A percentile compares a stretch with the other conserved stretches of the same genome.
These are phyloP conservation scores for Cryptosporidium meleagridis DNA, from an alignment of 169 alveolate species.

Conservation along the genomic window DNA sequence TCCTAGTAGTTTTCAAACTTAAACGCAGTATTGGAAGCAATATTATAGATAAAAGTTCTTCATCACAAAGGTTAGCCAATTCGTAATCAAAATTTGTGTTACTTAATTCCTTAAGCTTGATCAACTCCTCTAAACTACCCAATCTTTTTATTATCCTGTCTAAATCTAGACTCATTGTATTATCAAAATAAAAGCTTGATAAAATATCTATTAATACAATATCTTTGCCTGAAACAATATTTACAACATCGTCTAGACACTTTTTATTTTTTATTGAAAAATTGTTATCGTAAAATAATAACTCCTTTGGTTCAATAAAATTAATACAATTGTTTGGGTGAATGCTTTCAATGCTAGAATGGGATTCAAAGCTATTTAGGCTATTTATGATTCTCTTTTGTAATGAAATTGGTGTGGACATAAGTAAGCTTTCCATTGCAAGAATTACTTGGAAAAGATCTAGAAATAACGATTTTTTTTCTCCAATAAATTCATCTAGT, in stretches of 20 bases:
- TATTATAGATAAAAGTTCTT: constrained; percentile 5
- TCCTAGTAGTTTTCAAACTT: constrained; percentile 34
- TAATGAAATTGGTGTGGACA: constrained; percentile 42
- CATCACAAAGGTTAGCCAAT: not conserved
- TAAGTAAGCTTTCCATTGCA: constrained; percentile 25
- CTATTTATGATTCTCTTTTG: constrained; percentile 11
- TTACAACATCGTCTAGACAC: not conserved
- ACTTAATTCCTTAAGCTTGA: not conserved
- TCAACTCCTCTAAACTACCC: not conserved
- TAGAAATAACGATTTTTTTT: constrained; percentile 10
- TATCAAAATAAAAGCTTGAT: constrained; percentile 19
- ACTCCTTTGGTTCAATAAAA: constrained; percentile 41
- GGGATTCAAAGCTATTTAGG: not conserved
- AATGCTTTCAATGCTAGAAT: not conserved
- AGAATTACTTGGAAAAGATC: constrained; percentile 61
- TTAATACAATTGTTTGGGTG: not conserved
- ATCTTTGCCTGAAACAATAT: constrained; percentile 43
- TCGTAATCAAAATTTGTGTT: not conserved
- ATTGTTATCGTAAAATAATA: constrained; percentile 22
- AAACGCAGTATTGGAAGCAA: constrained; percentile 29
- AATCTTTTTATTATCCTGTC: constrained; percentile 17
- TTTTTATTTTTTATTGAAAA: constrained; percentile 22
- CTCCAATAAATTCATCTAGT: not conserved
- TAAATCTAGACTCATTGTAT: not conserved
- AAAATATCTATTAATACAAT: constrained; percentile 44